Base-by-base conservation (phyloP, 768 basidiomycete species). In the Udeniomyces megalosporus region DNA sequence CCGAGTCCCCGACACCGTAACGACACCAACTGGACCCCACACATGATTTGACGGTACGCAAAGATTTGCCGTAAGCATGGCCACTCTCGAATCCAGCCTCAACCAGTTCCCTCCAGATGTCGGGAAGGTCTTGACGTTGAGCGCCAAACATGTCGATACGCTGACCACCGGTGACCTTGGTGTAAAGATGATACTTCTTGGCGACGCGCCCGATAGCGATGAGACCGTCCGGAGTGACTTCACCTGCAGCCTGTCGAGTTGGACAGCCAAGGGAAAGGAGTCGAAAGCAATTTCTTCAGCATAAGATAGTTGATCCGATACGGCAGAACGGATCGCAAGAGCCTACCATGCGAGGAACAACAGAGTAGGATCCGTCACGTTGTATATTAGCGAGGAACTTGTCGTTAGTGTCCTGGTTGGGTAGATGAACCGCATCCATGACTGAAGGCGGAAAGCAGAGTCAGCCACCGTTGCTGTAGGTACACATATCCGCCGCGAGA, bases 131-230 rank as follows among this genome's bases (percentile, higher is more conserved):
- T 64, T 81, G 78, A 69, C 84, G 84, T 60, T 76, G 76, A 1
- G 84, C 84, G 3, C 85, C 85, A 65, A 86, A 84, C 69, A 85
- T 70, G 67, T 85, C 84, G 61, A 85, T 80, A 24, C 83, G 80
- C 68, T 83, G 82, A 12, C 60, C 52, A 26, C 60, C 52, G 5
- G 52, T 79, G 58, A 80, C 78, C 71, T 82, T 81, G 32, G 84
- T 84, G 69, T 86, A 86, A 24, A 86, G 71, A 1, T 74, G 74
- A 67, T 79, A 86, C 68, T 84, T 83, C 70, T 83, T 78, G 2
- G 82, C 84, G 17, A 85, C 81, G 57, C 77, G 73, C 1, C 81
- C 85, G 22, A 86, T 77, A 1, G 75, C 81, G 45, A 82, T 80
- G 50, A 87, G 76, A 58, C 80, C 80, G 14, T 82, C 82, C 1